phyloP scores from a whole-genome alignment of 2,329 filamentous ascomycete genomes.

The Sarocladium kiliense region DNA sequence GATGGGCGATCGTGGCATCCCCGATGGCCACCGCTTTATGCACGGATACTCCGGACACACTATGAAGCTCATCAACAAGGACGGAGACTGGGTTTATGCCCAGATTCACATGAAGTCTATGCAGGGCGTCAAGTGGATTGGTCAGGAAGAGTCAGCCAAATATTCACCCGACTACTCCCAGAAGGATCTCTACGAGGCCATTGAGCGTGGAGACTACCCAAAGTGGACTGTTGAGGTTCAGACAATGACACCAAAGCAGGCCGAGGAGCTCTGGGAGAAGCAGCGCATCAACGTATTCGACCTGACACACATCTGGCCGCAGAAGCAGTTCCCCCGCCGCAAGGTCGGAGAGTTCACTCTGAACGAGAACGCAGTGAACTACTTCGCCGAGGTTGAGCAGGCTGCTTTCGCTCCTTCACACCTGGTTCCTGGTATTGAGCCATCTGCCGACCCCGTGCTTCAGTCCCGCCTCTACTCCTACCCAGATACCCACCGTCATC shows the following conservation, averaged over 20 bases:
- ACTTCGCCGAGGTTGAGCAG: conserved; percentile 66
- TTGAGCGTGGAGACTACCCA: conserved; percentile 45
- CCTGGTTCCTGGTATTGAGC: conserved; percentile 58
- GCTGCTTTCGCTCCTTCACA: conserved; percentile 60
- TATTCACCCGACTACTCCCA: conserved; percentile 42
- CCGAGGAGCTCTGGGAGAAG: conserved; percentile 38
- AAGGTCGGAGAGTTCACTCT: conserved; percentile 58
- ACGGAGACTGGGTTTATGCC: conserved; percentile 48
- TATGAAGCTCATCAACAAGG: conserved; percentile 49
- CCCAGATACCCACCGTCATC: conserved; percentile 58
- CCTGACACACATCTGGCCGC: conserved; percentile 65
- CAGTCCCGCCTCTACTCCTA: conserved; percentile 58
- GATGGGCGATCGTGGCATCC: conserved; percentile 52
- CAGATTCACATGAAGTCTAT: conserved; percentile 49
- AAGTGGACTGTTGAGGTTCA: conserved; percentile 52
- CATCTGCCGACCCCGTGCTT: conserved; percentile 57
- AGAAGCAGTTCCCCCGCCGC: conserved; percentile 55
- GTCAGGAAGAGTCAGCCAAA: conserved; percentile 41
- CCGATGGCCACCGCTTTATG: conserved; percentile 47
- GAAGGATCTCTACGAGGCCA: conserved; percentile 49
- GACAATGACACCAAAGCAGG: conserved; percentile 44
- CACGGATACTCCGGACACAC: conserved; percentile 52
- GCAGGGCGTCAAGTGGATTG: conserved; percentile 47
- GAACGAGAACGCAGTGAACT: conserved; percentile 61
- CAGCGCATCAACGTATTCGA: conserved; percentile 57